Percentiles rank a stretch among this genome's conserved stretches.
Conservation (phyloP, 2,329 filamentous ascomycete species). For the Colletotrichum tanaceti region DNA sequence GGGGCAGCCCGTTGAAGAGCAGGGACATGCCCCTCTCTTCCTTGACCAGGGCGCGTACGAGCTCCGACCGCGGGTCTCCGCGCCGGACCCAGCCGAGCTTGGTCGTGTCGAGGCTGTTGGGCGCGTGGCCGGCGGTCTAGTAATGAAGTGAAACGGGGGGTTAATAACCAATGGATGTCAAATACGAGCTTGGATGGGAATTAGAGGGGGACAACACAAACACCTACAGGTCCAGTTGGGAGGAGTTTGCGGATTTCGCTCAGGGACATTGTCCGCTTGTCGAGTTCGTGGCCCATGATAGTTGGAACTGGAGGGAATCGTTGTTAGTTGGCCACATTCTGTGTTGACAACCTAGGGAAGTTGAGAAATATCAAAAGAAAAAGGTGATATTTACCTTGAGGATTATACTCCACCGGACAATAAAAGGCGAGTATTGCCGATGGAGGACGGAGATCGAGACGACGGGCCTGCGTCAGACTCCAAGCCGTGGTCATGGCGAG, state of each 20-base stretch:
- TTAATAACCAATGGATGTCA: too few species aligned
- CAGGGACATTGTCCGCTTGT: not conserved
- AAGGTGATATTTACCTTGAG: too few species aligned
- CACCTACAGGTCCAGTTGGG: not conserved
- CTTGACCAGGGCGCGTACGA: conserved; percentile 42
- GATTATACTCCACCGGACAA: conserved; percentile 41
- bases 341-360: too few species aligned
- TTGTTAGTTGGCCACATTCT: not conserved
- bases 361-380: too few species aligned
- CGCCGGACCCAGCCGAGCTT: conserved; percentile 41
- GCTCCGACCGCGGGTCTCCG: conserved; percentile 41
- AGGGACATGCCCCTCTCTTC: conserved; percentile 42
- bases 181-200: too few species aligned
- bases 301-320: not conserved
- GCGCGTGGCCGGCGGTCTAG: conserved; percentile 38
- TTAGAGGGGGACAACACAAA: too few species aligned
- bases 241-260: not conserved
- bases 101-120: conserved; percentile 40
- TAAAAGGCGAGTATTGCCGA: conserved; percentile 41
- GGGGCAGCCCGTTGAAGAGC: conserved; percentile 40
- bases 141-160: too few species aligned
- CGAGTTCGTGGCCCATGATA: not conserved
- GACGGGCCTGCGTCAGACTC: conserved; percentile 30
- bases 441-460: conserved; percentile 32
- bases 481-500: conserved; percentile 53